Conservation (phyloP, 2,329 filamentous ascomycete species). For the Neofusicoccum cordaticola region DNA sequence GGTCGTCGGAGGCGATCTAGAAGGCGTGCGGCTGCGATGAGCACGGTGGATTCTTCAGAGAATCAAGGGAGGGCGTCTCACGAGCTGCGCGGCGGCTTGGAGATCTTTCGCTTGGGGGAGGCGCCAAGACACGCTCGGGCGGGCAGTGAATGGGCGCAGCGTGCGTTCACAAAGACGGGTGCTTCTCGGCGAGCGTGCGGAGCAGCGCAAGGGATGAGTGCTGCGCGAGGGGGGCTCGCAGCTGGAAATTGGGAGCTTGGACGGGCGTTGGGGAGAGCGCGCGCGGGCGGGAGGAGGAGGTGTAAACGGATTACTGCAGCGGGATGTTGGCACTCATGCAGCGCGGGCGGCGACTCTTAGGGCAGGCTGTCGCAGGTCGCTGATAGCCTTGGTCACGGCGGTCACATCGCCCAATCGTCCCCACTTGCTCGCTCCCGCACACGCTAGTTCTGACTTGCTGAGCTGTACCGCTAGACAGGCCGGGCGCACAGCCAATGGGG, state of each 20-base stretch:
- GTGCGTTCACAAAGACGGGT: slow-evolving; percentile 3
- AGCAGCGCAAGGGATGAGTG: slow-evolving; percentile 2
- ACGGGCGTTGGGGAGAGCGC: background rate
- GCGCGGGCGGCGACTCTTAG: slow-evolving; percentile 8
- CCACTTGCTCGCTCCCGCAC: slow-evolving; percentile 11
- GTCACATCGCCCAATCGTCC: slow-evolving; percentile 3
- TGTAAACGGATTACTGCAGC: slow-evolving; percentile 1
- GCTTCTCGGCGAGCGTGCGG: background rate
- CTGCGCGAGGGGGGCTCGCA: background rate
- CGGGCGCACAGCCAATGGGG: too few relatives aligned
- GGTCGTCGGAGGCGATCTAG: slow-evolving; percentile 4
- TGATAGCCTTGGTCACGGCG: slow-evolving; percentile 6
- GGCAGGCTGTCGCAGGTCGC: slow-evolving; percentile 1
- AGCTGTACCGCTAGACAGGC: background rate
- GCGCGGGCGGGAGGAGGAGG: background rate
- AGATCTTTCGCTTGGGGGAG: slow-evolving; percentile 15
- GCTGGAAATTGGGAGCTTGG: background rate
- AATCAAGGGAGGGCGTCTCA: slow-evolving; percentile 16
- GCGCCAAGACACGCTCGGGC: slow-evolving; percentile 14
- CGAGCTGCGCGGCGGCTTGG: slow-evolving; percentile 11
- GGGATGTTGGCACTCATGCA: background rate
- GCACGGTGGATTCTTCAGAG: slow-evolving; percentile 10
- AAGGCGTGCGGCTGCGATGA: slow-evolving; percentile 8
- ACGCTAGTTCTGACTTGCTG: background rate
- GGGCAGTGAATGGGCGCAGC: slow-evolving; percentile 7